Evolutionary conservation across 106 monocot genomes (phyloP), one percentile per base, ranked within the genome.

Genomic region (Vanilla planifolia): DNA sequence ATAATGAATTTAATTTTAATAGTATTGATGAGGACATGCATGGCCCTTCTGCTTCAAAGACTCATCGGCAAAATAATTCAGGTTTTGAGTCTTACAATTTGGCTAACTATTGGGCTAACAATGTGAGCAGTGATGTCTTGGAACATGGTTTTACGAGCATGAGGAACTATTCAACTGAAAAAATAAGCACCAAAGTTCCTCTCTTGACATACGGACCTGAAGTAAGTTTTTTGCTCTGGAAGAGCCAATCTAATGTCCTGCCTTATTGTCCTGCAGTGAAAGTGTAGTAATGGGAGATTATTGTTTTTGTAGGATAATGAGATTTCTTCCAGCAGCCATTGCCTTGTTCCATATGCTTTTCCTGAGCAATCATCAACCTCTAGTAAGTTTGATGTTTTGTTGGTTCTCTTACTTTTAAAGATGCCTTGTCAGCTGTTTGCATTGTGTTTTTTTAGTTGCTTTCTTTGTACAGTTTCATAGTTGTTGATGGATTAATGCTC

Each of bases 201-300:
- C 67, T 83, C 42, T 47, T 88, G 26, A 88, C 83, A 10, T 69
- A 75, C 60, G 64, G 71, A 69, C 84, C 72, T 64, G 80, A 65
- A 75, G 84, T 84, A 66, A 46, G 33, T 8, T 15, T 58, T 39
- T 14, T 60, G n/a, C 11, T 35, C 59, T n/a, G 24, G 14, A 0
- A 17, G 14, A 13, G 16, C 15, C 3, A 43, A 43, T 43, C 15
- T 43, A 13, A 13, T 3, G 14, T 15, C 13, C 14, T 43, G 2
- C 43, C 15, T 43, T 7, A 43, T 43, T 13, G 8, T 43, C 43
- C 16, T 43, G 6, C 43, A n/a, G n/a, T n/a, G n/a, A n/a, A n/a
- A n/a, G 3, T 43, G 43, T 55, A 16, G 11, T 44, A 32, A 59
- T 26, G 22, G 8, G 28, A 29, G 9, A 24, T 33, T 52, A 60